Base-by-base conservation (phyloP, 2,329 filamentous ascomycete genomes). In the Periconia macrospinosa region DNA sequence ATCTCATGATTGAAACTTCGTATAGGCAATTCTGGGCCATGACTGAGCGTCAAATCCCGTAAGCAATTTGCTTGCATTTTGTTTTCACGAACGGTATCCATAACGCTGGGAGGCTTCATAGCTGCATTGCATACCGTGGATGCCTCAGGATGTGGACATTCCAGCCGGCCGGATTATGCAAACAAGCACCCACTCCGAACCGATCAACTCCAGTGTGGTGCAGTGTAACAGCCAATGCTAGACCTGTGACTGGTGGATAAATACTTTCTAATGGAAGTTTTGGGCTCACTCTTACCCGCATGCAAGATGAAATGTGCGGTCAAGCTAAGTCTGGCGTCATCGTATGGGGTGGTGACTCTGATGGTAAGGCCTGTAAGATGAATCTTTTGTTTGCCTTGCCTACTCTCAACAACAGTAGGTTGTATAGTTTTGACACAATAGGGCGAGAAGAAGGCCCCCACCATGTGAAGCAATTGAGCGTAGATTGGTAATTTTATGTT, bases 381-480 rank as follows among this genome's bases (percentile, higher is more conserved):
- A 8, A 8, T 27, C 23, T 27, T 27, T 27, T 27, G 23, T n/a
- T 59, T 59, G 27, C 20, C 45, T 52, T 60, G 67, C 1, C 54
- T 58, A 40, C 67, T 47, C 33, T 68, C 58, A 46, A 67, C 45
- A 30, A 68, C 50, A 1, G 59, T 64, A n/a, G 63, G 45, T 30
- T 65, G 47, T 41, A 43, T 49, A 6, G 41, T 40, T 41, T 30
- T 45, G 10, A 33, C 37, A 45, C 54, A 59, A 17, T 35, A 54
- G 49, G 41, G 58, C 49, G 30, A 51, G 47, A 47, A 66, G 59
- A 51, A 58, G 63, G 44, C 52, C 49, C 53, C 57, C 46, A 52
- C 62, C 55, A 48, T 59, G 61, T 19, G 67, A 41, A 47, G 59
- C 59, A 23, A 60, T 60, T 41, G 62, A 61, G 49, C 11, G 15